phyloP scores from a whole-genome alignment of 768 basidiomycete genomes.

The Termitomyces sp. region DNA sequence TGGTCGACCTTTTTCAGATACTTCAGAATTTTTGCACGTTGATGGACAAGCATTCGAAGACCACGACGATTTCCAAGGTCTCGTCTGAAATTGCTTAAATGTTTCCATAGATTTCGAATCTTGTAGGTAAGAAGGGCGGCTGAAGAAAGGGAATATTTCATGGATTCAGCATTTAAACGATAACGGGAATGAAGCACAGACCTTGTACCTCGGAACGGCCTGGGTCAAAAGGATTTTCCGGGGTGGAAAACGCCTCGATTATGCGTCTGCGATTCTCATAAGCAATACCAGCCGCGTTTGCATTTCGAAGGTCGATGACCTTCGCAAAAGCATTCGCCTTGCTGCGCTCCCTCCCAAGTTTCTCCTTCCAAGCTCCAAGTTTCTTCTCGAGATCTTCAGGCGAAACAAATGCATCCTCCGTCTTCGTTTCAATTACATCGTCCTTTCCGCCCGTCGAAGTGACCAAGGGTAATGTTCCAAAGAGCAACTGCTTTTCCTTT shows the following conservation, averaged over 20 bases:
- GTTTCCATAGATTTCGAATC: conserved; percentile 79
- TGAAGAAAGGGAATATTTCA: conserved; percentile 22
- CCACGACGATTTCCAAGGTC: conserved; percentile 76
- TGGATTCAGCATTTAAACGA: background rate
- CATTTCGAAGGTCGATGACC: conserved; percentile 80
- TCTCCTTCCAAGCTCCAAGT: conserved; percentile 5
- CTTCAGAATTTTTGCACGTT: conserved; percentile 76
- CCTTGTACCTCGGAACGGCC: conserved; percentile 91
- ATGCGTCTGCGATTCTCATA: conserved; percentile 83
- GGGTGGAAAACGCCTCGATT: conserved; percentile 71
- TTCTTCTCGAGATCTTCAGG: conserved; percentile 1
- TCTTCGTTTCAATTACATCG: background rate
- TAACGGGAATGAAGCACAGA: conserved; percentile 20
- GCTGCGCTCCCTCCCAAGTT: conserved; percentile 28
- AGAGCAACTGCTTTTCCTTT: conserved; percentile 55
- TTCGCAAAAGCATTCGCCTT: conserved; percentile 59
- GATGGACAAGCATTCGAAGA: conserved; percentile 74
- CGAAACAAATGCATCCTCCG: background rate
- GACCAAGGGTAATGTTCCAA: conserved; percentile 59
- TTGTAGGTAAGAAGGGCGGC: conserved; percentile 83
- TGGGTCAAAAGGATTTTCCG: conserved; percentile 63
- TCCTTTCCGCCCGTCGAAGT: conserved; percentile 26
- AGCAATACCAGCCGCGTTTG: conserved; percentile 81
- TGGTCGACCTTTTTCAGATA: conserved; percentile 67
- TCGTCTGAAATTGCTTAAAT: conserved; percentile 60